Base-by-base conservation (phyloP, 2,329 filamentous ascomycete species). In the Colletotrichum sp. region DNA sequence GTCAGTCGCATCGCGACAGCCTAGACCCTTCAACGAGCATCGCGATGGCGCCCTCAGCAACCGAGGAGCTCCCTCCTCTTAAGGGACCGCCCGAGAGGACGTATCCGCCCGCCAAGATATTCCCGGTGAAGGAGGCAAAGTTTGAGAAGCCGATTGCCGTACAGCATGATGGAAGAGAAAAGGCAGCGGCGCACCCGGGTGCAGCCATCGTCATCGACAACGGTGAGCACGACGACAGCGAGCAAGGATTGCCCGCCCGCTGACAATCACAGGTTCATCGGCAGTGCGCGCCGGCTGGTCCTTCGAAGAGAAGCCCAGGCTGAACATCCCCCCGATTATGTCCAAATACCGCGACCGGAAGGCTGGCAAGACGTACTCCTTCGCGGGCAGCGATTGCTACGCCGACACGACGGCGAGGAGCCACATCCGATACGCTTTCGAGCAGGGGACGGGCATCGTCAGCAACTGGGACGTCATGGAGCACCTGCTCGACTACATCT, bases 381-480 rank as follows among this genome's bases (percentile, higher is more conserved):
- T 99, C 83, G 94, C 98, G 60, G 97, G 97, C 72, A 92, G 93
- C 80, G 97, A 99, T 87, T 95, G 98, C 82, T 99, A 97, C 82
- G 94, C 96, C 78, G 97, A 99, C 85, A 97, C 96, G 30, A 98
- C 96, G 2, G 96, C 97, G 26, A 92, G 95, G 72, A 95, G 96
- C 13, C 97, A 99, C 83, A 94, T 98, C 76, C 94, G 96, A 83
- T 95, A 95, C 83, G 94, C 96, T 2, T 99, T 98, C 81, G 97
- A 99, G 84, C 91, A 94, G 3, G 96, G 96, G 28, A 96, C 94
- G 60, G 96, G 96, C 78, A 94, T 99, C 64, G 92, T 99, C 77
- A 96, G 95, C 84, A 99, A 99, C 83, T 99, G 98, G 96, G 97
- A 99, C 85, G 96, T 96, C 39, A 96, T 98, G 92, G 97, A 99